Conservation (phyloP, 2,329 filamentous ascomycete genomes). For the Cyanodermella asteris region DNA sequence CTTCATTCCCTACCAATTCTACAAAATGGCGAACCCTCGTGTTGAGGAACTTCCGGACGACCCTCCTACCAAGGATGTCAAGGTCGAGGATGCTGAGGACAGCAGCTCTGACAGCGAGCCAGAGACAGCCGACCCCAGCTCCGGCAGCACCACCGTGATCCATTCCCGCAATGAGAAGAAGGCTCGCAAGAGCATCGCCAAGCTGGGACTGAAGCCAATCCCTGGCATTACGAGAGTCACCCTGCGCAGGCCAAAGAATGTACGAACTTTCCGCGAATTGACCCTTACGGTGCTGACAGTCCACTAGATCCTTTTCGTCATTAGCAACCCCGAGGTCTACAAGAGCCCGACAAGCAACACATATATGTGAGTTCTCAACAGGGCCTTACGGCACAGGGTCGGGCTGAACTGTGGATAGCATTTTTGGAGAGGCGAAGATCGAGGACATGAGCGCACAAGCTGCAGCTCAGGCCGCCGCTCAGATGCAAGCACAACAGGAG, state of each 20-base stretch:
- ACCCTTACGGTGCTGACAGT: neutral
- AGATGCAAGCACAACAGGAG: slow-evolving; percentile 50
- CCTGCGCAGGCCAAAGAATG: slow-evolving; percentile 94
- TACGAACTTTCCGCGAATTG: slow-evolving; percentile 34
- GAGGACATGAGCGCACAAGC: slow-evolving; percentile 98
- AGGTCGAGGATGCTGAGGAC: slow-evolving; percentile 49
- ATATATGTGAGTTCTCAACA: slow-evolving; percentile 71
- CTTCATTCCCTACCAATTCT: neutral
- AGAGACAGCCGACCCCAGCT: slow-evolving; percentile 21
- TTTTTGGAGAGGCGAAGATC: slow-evolving; percentile 99
- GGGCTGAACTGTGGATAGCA: slow-evolving; percentile 30
- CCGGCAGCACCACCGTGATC: slow-evolving; percentile 71
- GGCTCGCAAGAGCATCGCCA: slow-evolving; percentile 96
- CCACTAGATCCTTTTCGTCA: slow-evolving; percentile 84
- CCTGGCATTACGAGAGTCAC: slow-evolving; percentile 96
- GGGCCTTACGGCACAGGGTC: neutral
- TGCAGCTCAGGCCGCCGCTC: slow-evolving; percentile 85
- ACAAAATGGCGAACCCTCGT: slow-evolving; percentile 77
- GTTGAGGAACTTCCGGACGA: slow-evolving; percentile 93
- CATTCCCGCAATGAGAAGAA: slow-evolving; percentile 99
- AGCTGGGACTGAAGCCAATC: slow-evolving; percentile 90
- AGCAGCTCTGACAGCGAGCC: slow-evolving; percentile 28
- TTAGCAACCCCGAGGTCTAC: slow-evolving; percentile 99
- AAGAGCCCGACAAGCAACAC: slow-evolving; percentile 98
- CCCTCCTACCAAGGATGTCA: slow-evolving; percentile 60